Conservation (phyloP, 2,329 filamentous ascomycete species). For the Fusarium caatingaense region DNA sequence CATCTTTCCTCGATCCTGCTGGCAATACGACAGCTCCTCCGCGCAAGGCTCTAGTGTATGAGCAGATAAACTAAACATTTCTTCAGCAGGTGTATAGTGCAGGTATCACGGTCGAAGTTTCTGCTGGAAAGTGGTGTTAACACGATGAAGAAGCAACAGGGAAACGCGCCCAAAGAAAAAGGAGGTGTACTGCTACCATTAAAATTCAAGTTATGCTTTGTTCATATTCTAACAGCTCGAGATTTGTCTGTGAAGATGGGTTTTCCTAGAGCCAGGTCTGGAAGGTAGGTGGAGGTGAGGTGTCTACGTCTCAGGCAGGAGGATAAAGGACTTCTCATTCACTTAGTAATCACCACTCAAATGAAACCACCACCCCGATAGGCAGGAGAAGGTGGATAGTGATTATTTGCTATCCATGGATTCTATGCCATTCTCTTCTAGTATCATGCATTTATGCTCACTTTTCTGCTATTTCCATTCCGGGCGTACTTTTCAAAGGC, state of each 20-base stretch:
- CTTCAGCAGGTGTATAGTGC: background rate
- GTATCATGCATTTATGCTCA: background rate
- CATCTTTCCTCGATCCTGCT: background rate
- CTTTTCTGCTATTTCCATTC: background rate
- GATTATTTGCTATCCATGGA: background rate
- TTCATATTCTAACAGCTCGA: background rate
- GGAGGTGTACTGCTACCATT: background rate
- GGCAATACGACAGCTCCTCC: background rate
- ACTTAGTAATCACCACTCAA: background rate
- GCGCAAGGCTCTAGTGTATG: background rate
- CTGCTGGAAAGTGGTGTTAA: background rate
- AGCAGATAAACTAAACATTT: background rate
- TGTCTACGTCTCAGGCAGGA: background rate
- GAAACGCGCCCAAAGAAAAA: background rate
- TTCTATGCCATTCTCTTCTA: background rate
- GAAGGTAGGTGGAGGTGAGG: background rate
- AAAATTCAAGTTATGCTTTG: background rate
- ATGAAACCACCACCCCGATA: background rate
- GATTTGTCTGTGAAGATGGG: rapidly evolving
- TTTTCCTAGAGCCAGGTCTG: background rate
- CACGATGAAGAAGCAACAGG: background rate
- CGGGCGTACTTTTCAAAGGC: background rate
- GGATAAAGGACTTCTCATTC: background rate
- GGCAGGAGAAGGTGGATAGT: background rate
- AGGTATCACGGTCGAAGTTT: background rate